phyloP scores from a whole-genome alignment of 1,284 basidiomycete genomes.

The Flammula alnicola region DNA sequence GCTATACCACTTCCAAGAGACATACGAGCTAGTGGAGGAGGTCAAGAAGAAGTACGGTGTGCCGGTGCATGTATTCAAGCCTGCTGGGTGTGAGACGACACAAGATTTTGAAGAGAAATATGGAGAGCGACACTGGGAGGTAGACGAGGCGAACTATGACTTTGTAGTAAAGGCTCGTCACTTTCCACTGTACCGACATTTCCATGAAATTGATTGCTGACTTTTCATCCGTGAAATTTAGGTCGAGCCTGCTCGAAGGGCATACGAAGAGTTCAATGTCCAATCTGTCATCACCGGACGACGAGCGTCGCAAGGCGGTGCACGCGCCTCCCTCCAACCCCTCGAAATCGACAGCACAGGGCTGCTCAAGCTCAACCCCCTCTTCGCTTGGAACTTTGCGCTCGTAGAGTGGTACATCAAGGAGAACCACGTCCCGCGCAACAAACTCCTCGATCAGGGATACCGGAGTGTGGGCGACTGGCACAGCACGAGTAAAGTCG shows the following conservation, averaged over 20 bases:
- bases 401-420: constrained; percentile 89
- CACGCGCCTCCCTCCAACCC: constrained; percentile 82
- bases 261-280: constrained; percentile 84
- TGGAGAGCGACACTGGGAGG: constrained; percentile 89
- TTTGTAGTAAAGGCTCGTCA: constrained; percentile 77
- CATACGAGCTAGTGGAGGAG: constrained; percentile 84
- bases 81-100: constrained; percentile 71
- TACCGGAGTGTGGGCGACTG: constrained; percentile 97
- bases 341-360: constrained; percentile 94
- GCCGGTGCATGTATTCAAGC: constrained; percentile 80
- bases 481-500: constrained; percentile 87
- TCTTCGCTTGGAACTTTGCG: constrained; percentile 89
- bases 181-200: neutral
- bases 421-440: constrained; percentile 86
- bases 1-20: constrained; percentile 95
- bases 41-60: constrained; percentile 80
- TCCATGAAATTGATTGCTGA: neutral
- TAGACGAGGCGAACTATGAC: constrained; percentile 89
- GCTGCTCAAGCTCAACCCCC: constrained; percentile 93
- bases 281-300: constrained; percentile 94
- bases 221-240: constrained; percentile 30
- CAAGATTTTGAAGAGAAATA: constrained; percentile 83
- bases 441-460: constrained; percentile 87
- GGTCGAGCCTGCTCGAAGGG: constrained; percentile 93
- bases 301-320: constrained; percentile 89